These are phyloP conservation scores for Kuraishia ogatae DNA, from an alignment of 805 yeast genomes.

Conservation along the genomic window DNA sequence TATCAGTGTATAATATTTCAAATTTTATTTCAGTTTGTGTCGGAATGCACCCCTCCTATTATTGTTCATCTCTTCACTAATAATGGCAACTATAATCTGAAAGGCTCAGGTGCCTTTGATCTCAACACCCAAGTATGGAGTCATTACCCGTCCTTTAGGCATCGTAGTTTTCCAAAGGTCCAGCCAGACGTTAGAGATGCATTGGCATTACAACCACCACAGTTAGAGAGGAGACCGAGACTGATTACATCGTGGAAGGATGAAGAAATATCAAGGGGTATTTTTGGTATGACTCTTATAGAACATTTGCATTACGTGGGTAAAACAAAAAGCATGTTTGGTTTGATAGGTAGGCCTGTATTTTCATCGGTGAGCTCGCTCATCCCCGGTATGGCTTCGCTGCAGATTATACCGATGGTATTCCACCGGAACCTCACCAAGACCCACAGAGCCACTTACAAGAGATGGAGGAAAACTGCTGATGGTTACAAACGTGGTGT, in stretches of 20 bases:
- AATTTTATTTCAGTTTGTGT: too few relatives aligned
- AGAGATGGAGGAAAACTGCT: conserved; percentile 76
- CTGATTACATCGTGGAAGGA: too few relatives aligned
- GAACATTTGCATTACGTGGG: not conserved
- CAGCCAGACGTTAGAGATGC: not conserved
- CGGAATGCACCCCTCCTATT: too few relatives aligned
- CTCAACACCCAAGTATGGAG: not conserved
- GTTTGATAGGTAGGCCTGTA: not conserved
- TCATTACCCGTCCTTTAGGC: not conserved
- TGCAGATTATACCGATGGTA: not conserved
- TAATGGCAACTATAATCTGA: not conserved
- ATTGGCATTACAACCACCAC: not conserved
- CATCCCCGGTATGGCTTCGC: not conserved
- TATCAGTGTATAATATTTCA: too few relatives aligned
- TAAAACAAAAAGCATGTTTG: not conserved
- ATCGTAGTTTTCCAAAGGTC: not conserved
- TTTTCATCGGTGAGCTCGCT: not conserved
- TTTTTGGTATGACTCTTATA: not conserved
- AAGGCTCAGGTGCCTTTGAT: not conserved
- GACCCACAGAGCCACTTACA: conserved; percentile 82
- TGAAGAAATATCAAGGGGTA: not conserved
- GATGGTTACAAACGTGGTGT: conserved; percentile 59
- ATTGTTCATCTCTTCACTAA: too few relatives aligned
- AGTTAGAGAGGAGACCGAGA: too few relatives aligned
- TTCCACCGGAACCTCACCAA: conserved; percentile 37